Evolutionary conservation across 1,284 basidiomycete genomes (phyloP), one percentile per base, ranked within the genome.

Genomic region (Mycosarcoma maydis): DNA sequence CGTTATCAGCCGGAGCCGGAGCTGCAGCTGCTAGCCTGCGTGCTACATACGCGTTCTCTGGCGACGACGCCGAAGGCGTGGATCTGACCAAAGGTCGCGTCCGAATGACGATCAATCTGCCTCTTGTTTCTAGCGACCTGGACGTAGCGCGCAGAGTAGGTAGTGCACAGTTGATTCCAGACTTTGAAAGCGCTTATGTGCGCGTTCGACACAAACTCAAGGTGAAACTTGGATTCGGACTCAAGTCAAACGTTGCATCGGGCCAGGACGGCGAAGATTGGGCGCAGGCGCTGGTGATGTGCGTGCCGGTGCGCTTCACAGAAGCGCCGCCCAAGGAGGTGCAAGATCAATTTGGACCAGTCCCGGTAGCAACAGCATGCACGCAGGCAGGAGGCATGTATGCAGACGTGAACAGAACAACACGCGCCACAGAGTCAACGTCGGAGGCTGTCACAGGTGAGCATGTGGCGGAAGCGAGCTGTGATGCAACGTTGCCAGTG

Each of bases 131-230:
- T 11, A 67, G 57, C 32, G 56, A 62, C 27, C 36, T 54, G 11
- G 40, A 56, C 3, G 45, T 19, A 19, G 69, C 76, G n/a, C 53
- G 61, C 32, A 60, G 41, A 24, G 47, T 53, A 16, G 64, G 61
- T 10, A 66, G 69, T 17, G 60, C 74, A 11, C 77, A 75, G 53
- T 62, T 81, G 13, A 55, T 80, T 19, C 48, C 80, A 4, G 80
- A 81, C 62, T 81, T 76, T 58, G 80, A 81, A 30, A 77, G 73
- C 39, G 78, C 80, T 0, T 78, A 75, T 43, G 72, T 76, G 16
- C 72, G 78, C 19, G 49, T 80, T 33, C 68, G 78, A 23, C 80
- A 81, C 73, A 80, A 80, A 69, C 72, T 81, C 56, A 77, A 79
- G 45, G 80, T 81, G 45, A 81, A 81, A 57, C 64, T 81, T 3